These are phyloP conservation scores for Metahyphopichia silvanorum DNA, from an alignment of 805 yeast species.

Conservation along the genomic window DNA sequence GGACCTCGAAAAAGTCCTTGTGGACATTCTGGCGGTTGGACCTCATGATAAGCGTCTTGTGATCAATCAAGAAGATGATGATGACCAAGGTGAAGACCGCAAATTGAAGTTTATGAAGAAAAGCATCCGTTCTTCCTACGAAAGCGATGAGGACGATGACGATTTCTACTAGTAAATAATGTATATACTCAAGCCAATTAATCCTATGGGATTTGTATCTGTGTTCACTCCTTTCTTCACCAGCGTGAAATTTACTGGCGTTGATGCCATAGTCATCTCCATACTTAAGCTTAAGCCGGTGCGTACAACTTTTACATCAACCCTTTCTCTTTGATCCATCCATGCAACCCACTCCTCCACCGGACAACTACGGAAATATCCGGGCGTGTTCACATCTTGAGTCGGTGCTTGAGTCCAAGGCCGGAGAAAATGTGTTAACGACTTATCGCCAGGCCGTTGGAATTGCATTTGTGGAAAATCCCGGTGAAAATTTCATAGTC, in stretches of 20 bases:
- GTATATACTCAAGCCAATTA: background rate
- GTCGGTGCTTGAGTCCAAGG: constrained; percentile 46
- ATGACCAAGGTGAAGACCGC: constrained; percentile 51
- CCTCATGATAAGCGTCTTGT: constrained; percentile 64
- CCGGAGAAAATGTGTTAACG: constrained; percentile 45
- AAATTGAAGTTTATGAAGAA: constrained; percentile 55
- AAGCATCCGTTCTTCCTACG: constrained; percentile 42
- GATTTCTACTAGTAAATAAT: constrained; percentile 23
- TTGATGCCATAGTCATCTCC: background rate
- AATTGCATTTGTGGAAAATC: constrained; percentile 25
- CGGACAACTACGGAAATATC: constrained; percentile 26
- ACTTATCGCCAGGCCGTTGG: constrained; percentile 53
- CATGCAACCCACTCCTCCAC: constrained; percentile 10
- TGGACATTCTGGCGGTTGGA: constrained; percentile 62
- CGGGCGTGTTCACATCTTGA: constrained; percentile 49
- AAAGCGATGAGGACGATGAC: constrained; percentile 31
- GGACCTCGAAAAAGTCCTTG: constrained; percentile 74
- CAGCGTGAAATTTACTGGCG: background rate
- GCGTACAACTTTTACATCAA: too few species aligned
- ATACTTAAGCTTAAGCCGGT: too few species aligned
- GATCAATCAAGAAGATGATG: constrained; percentile 53
- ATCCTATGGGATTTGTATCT: too few species aligned
- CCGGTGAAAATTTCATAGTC: constrained; percentile 13
- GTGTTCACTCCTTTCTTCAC: too few species aligned
- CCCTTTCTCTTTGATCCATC: background rate